A percentile compares a stretch with the other conserved stretches of the same genome.
phyloP scores from a whole-genome alignment of 2,329 filamentous ascomycete genomes.

The Alternaria sp. region DNA sequence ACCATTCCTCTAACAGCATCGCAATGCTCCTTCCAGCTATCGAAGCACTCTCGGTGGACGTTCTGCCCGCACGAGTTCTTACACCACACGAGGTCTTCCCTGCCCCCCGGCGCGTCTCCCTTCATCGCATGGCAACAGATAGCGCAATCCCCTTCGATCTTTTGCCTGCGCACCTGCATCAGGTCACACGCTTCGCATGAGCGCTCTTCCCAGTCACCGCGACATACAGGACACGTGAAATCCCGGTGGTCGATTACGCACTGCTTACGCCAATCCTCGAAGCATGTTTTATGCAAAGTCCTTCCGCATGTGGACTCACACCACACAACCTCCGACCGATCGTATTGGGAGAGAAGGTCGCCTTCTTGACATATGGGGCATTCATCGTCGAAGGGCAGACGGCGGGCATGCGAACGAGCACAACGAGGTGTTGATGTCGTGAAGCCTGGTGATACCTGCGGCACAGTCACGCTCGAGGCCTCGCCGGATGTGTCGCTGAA shows the following conservation, averaged over 20 bases:
- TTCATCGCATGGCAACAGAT: slow-evolving; percentile 9
- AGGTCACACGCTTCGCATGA: not conserved
- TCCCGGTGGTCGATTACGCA: not conserved
- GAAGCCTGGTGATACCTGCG: not conserved
- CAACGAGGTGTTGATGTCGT: not conserved
- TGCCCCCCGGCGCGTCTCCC: not conserved
- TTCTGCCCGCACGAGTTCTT: slow-evolving; percentile 21
- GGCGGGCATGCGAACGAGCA: slow-evolving; percentile 18
- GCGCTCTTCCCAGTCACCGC: slow-evolving; percentile 13
- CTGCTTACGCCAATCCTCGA: slow-evolving; percentile 15
- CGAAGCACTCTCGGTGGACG: slow-evolving; percentile 20
- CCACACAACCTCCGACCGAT: slow-evolving; percentile 18
- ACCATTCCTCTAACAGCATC: not conserved
- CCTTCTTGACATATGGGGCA: slow-evolving; percentile 31
- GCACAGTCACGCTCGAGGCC: not conserved
- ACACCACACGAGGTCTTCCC: slow-evolving; percentile 16
- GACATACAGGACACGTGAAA: slow-evolving; percentile 19
- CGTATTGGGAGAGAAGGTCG: slow-evolving; percentile 1
- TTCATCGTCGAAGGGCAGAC: slow-evolving; percentile 16
- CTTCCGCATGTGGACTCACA: slow-evolving; percentile 23
- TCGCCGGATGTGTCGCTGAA: not conserved
- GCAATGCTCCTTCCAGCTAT: slow-evolving; percentile 13
- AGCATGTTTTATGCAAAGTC: slow-evolving; percentile 21
- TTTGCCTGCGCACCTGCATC: not conserved
- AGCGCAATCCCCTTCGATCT: not conserved